Conservation (phyloP, 1,284 basidiomycete genomes). For the Cerrena zonata region DNA sequence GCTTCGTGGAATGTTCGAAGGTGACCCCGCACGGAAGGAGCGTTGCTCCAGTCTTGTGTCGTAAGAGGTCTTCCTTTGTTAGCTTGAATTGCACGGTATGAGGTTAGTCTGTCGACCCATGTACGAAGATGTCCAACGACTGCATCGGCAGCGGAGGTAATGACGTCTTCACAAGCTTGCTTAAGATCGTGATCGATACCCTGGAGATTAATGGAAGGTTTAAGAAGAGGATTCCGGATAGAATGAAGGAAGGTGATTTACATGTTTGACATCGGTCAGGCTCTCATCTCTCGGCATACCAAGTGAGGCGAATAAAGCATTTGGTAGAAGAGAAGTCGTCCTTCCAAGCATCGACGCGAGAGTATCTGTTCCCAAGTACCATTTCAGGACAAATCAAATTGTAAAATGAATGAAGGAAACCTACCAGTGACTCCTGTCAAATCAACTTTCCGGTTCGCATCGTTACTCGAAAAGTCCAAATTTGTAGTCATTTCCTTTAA, state of each 20-base stretch:
- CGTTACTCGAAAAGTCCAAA: constrained; percentile 57
- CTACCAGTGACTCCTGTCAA: constrained; percentile 51
- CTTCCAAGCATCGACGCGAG: constrained; percentile 66
- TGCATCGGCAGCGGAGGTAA: constrained; percentile 52
- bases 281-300: constrained; percentile 57
- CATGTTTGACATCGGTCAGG: constrained; percentile 59
- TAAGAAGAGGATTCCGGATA: constrained; percentile 2
- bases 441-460: constrained; percentile 30
- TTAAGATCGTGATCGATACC: constrained; percentile 82
- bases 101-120: constrained; percentile 52
- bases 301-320: constrained; percentile 60
- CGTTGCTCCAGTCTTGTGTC: constrained; percentile 37
- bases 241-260: constrained; percentile 30
- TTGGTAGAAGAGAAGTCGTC: constrained; percentile 68
- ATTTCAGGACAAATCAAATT: constrained; percentile 7
- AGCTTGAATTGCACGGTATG: constrained; percentile 22
- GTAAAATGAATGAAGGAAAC: no score
- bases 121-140: constrained; percentile 49
- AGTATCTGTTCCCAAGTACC: constrained; percentile 68
- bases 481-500: constrained; percentile 82
- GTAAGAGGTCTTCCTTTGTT: constrained; percentile 16
- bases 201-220: constrained; percentile 32
- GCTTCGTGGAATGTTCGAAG: constrained; percentile 49
- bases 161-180: constrained; percentile 76
- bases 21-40: constrained; percentile 43